A percentile compares a stretch with the other conserved stretches of the same genome.
Evolutionary conservation across 2,329 filamentous ascomycete species (phyloP).

Genomic region (Hymenoscyphus repandus): DNA sequence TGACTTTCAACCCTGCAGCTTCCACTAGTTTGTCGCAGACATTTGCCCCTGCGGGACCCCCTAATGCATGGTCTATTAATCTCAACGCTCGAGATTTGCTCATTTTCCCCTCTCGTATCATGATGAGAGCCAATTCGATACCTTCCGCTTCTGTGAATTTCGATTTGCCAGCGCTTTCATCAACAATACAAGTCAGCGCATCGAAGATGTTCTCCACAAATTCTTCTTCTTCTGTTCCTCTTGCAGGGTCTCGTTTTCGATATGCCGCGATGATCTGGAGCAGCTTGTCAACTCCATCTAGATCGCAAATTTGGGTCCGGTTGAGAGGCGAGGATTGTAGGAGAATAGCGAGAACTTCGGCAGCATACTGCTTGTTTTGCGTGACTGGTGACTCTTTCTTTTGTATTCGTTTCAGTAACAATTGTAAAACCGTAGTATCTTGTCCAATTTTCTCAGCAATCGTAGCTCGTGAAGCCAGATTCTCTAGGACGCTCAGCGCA

Average conservation of each 20-base stretch:
- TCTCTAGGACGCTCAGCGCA: slow-evolving; percentile 77
- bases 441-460: slow-evolving; percentile 68
- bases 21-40: slow-evolving; percentile 77
- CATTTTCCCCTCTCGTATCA: slow-evolving; percentile 84
- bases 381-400: slow-evolving; percentile 61
- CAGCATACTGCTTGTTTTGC: slow-evolving; percentile 94
- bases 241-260: slow-evolving; percentile 77
- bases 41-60: slow-evolving; percentile 47
- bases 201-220: slow-evolving; percentile 95
- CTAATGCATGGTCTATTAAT: slow-evolving; percentile 76
- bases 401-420: slow-evolving; percentile 72
- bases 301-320: slow-evolving; percentile 53
- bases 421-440: slow-evolving; percentile 63
- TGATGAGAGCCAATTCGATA: slow-evolving; percentile 83
- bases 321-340: slow-evolving; percentile 69
- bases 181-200: slow-evolving; percentile 71
- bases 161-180: slow-evolving; percentile 67
- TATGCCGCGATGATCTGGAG: slow-evolving; percentile 82
- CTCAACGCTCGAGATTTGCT: slow-evolving; percentile 74
- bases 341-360: slow-evolving; percentile 86
- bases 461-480: slow-evolving; percentile 66
- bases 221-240: slow-evolving; percentile 85
- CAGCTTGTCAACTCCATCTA: slow-evolving; percentile 72
- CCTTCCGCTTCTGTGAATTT: slow-evolving; percentile 89
- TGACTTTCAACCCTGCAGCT: slow-evolving; percentile 74